These are phyloP conservation scores for Cladosporium sphaerospermum DNA, from an alignment of 2,329 filamentous ascomycete species.

Conservation along the genomic window DNA sequence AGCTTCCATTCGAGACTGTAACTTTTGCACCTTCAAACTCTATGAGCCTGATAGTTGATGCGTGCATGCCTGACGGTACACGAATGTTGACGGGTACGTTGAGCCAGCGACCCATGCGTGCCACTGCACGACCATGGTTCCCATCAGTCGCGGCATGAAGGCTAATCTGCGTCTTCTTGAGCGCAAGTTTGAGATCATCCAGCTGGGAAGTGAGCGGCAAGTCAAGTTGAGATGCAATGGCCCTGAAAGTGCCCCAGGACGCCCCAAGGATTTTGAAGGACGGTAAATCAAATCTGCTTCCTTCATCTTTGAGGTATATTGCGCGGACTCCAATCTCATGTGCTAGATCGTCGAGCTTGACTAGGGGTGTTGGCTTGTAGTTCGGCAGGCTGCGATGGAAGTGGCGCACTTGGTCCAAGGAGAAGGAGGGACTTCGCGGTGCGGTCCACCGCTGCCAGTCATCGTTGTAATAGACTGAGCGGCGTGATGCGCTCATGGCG, in stretches of 20 bases:
- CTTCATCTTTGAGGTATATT: conserved; percentile 65
- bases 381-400: conserved; percentile 54
- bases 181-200: conserved; percentile 32
- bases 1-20: conserved; percentile 47
- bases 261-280: conserved; percentile 75
- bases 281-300: conserved; percentile 57
- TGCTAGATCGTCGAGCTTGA: conserved; percentile 48
- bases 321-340: conserved; percentile 48
- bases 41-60: conserved; percentile 50
- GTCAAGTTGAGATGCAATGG: conserved; percentile 41
- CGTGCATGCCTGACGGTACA: conserved; percentile 54
- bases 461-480: neutral
- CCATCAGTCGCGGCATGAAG: conserved; percentile 64
- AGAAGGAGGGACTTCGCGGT: neutral
- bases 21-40: conserved; percentile 56
- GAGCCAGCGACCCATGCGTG: conserved; percentile 57
- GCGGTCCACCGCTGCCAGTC: conserved; percentile 4
- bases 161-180: conserved; percentile 24
- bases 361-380: conserved; percentile 50
- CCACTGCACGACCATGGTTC: conserved; percentile 67
- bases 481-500: neutral
- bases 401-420: neutral
- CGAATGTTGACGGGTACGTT: conserved; percentile 51
- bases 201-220: conserved; percentile 40
- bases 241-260: conserved; percentile 61